Evolutionary conservation across 2,329 filamentous ascomycete species (phyloP), one percentile per base, ranked within the genome.

Genomic region (Colletotrichum theobromicola): DNA sequence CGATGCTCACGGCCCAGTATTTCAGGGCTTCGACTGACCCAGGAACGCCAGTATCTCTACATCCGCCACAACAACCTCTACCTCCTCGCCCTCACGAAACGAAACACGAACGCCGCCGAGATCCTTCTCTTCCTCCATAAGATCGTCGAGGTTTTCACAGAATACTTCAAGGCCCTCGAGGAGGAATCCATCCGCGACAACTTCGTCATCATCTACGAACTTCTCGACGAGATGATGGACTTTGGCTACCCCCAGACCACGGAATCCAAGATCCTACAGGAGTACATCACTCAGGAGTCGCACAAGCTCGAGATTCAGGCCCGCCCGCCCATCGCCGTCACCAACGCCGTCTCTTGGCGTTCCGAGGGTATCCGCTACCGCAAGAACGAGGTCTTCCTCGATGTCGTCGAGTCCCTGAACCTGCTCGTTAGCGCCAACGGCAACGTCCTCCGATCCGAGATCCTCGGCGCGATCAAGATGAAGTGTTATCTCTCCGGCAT

Each of bases 151-250:
- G 97, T 99, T 77, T 99, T 99, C 83, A 99, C 97, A 74, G 97
- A 99, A 86, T 99, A 99, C 88, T 99, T 99, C 90, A 99, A 99
- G 85, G 96, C 97, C 77, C 90, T 99, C 75, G 97, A 99, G 85
- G 97, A 99, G 85, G 97, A 99, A 86, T 98, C 95, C 80, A 99
- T 99, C 84, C 93, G 97, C 80, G 97, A 99, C 88, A 99, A 99
- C 88, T 99, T 99, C 83, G 97, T 99, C 84, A 93, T 99, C 82
- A 99, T 99, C 82, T 99, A 99, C 89, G 97, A 99, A 86, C 87
- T 99, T 76, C 91, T 99, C 77, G 97, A 99, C 83, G 97, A 99
- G 88, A 99, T 99, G 97, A 99, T 99, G 97, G 97, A 99, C 86
- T 99, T 99, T 88, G 97, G 97, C 77, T 98, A 99, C 84, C 97